A percentile compares a stretch with the other conserved stretches of the same genome.
These are phyloP conservation scores for Neurospora sublineolata DNA, from an alignment of 495 filamentous ascomycete species.

Conservation along the genomic window DNA sequence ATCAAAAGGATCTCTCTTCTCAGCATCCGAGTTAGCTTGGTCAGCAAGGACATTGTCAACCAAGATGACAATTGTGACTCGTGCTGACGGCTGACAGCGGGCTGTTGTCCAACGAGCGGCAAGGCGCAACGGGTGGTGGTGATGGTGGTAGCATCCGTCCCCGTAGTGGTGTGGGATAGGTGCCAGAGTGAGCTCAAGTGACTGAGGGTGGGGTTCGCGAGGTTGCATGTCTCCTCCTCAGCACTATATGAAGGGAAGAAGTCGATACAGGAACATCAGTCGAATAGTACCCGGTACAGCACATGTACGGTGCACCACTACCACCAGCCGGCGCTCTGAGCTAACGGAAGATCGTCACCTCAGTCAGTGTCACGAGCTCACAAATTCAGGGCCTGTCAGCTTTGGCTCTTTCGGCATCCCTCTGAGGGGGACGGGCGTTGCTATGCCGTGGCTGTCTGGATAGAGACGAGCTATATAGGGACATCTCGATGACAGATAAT, in stretches of 20 bases:
- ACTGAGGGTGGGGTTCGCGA: background rate
- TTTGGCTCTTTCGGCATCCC: background rate
- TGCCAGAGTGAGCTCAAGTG: background rate
- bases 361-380: background rate
- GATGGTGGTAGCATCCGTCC: background rate
- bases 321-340: background rate
- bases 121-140: background rate
- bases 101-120: background rate
- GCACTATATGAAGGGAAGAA: background rate
- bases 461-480: background rate
- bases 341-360: background rate
- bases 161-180: background rate
- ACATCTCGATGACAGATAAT: background rate
- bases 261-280: background rate
- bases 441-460: background rate
- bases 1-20: background rate
- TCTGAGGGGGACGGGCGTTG: background rate
- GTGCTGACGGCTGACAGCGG: background rate
- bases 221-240: background rate
- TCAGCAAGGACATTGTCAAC: background rate
- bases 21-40: background rate
- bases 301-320: background rate
- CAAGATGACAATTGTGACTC: background rate
- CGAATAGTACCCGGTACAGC: background rate
- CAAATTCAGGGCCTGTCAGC: background rate